Percentiles rank a stretch among this genome's conserved stretches.
These are phyloP conservation scores for Solanum chiquidenum DNA, from an alignment of 257 asterid genomes.

Conservation along the genomic window DNA sequence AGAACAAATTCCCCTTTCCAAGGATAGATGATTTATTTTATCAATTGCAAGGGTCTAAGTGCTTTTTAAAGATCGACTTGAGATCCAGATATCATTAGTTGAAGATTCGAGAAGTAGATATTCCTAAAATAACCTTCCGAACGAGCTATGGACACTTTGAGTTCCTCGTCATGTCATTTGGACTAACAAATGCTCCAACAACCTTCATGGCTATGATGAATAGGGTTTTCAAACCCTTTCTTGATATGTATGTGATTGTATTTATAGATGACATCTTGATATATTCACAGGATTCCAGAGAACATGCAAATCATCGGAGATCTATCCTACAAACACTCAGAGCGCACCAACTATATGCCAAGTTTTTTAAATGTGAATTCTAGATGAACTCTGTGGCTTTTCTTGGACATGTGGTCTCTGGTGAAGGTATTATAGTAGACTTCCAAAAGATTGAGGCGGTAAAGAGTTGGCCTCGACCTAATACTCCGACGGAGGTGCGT, in stretches of 20 bases:
- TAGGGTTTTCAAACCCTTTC: neutral
- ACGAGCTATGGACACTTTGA: neutral
- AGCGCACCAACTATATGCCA: neutral
- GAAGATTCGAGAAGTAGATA: neutral
- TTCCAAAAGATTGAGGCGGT: neutral
- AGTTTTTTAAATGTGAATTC: no score
- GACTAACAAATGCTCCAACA: neutral
- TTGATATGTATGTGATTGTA: neutral
- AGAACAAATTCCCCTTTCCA: neutral
- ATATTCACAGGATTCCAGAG: neutral
- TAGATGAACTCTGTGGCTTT: neutral
- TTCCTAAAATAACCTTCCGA: neutral
- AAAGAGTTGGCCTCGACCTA: neutral
- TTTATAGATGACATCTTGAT: no score
- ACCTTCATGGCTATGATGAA: neutral
- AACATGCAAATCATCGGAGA: neutral
- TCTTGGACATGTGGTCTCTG: neutral
- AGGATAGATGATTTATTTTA: no score
- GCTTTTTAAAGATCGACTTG: neutral
- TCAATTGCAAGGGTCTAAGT: neutral
- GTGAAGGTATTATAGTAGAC: neutral
- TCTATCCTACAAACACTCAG: neutral
- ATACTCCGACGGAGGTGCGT: neutral
- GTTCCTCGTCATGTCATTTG: neutral
- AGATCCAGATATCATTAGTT: neutral